Percentiles rank a stretch among this genome's conserved stretches.
Conservation (phyloP, 2,329 filamentous ascomycete genomes). For the Metarhizium anisopliae region DNA sequence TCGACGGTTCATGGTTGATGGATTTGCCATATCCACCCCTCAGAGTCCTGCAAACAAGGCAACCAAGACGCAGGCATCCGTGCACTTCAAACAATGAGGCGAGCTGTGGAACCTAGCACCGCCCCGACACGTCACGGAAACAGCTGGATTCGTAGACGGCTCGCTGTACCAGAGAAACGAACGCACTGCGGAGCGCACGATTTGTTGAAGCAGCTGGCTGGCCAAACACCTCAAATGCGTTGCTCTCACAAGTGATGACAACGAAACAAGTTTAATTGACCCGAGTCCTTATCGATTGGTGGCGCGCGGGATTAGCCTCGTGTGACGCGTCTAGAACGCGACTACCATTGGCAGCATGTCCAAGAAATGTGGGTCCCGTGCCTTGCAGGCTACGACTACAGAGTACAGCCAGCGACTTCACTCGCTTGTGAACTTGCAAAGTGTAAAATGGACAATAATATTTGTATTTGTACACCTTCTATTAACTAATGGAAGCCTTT, state of each 20-base stretch:
- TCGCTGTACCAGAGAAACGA: too few relatives aligned
- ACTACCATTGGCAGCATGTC: not conserved
- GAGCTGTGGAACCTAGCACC: not conserved
- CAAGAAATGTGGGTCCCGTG: not conserved
- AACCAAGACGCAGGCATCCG: constrained; percentile 4
- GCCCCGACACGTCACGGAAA: not conserved
- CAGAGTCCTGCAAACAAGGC: constrained; percentile 7
- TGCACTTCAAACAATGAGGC: not conserved
- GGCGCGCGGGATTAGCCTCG: not conserved
- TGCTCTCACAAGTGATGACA: too few relatives aligned
- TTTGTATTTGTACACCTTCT: too few relatives aligned
- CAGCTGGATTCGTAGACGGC: not conserved
- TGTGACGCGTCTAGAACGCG: not conserved
- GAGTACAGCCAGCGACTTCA: too few relatives aligned
- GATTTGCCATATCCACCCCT: constrained; percentile 9
- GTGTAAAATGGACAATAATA: too few relatives aligned
- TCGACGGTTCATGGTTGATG: constrained; percentile 11
- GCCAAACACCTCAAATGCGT: too few relatives aligned
- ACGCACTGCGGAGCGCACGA: too few relatives aligned
- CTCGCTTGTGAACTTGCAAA: not conserved
- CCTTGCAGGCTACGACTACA: too few relatives aligned
- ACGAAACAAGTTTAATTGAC: too few relatives aligned
- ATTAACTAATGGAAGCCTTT: too few relatives aligned
- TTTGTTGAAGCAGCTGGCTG: too few relatives aligned
- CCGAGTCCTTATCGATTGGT: not conserved